Percentiles rank a stretch among this genome's conserved stretches.
Evolutionary conservation across 306 rosid species (phyloP).

Genomic region (Malus fusca): DNA sequence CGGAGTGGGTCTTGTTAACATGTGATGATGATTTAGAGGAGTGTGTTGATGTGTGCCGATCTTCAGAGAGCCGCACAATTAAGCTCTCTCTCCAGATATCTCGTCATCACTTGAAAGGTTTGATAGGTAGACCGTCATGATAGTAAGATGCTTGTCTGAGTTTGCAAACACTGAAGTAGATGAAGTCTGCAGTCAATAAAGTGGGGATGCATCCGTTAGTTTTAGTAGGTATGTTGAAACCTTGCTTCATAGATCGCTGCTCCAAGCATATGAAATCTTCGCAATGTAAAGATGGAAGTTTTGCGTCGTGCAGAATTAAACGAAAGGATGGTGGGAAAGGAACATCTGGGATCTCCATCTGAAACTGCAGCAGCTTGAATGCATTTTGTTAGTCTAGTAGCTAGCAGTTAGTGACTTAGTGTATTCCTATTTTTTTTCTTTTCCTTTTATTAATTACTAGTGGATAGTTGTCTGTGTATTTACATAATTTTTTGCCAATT

Average conservation of each 20-base stretch:
- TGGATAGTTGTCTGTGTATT: background rate
- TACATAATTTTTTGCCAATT: background rate
- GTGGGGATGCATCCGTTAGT: background rate
- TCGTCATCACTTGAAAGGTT: constrained; percentile 7
- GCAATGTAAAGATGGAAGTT: background rate
- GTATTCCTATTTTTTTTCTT: background rate
- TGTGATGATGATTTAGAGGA: constrained; percentile 90
- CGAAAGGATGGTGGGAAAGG: background rate
- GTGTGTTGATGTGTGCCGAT: constrained; percentile 70
- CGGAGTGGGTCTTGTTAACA: constrained; percentile 83
- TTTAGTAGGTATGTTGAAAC: background rate
- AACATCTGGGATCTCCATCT: background rate
- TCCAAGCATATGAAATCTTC: background rate
- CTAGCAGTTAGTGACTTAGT: background rate
- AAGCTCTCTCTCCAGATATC: constrained; percentile 62
- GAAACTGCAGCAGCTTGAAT: background rate
- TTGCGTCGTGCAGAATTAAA: background rate
- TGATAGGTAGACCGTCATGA: constrained; percentile 16
- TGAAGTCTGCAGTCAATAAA: background rate
- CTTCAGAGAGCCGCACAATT: constrained; percentile 44
- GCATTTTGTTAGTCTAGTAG: background rate
- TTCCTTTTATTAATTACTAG: background rate
- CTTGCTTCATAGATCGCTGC: background rate
- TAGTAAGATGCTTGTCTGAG: constrained; percentile 1
- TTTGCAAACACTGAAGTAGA: background rate